A percentile compares a stretch with the other conserved stretches of the same genome.
These are phyloP conservation scores for Nannochloropsis salina DNA, from an alignment of 108 stramenopile genomes.

Conservation along the genomic window DNA sequence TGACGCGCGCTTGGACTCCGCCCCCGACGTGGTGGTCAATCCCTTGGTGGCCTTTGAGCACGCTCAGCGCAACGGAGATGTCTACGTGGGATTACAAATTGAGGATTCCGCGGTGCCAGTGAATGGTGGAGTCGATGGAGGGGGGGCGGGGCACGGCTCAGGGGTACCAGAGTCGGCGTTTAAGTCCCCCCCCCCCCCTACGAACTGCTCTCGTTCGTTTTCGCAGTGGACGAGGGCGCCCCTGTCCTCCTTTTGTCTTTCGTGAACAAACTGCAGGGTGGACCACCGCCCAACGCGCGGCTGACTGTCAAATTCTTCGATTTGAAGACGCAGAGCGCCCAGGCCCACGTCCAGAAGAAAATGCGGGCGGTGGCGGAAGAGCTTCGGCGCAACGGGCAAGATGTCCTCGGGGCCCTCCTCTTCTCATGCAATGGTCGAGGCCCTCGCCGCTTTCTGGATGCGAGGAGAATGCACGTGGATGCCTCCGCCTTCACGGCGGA, in stretches of 20 bases:
- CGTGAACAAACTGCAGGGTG: background rate
- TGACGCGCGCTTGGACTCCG: background rate
- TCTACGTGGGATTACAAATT: background rate
- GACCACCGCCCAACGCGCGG: background rate
- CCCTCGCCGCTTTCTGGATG: background rate
- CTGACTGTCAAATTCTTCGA: background rate
- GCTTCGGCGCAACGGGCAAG: background rate
- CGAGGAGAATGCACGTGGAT: background rate
- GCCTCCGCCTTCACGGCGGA: background rate
- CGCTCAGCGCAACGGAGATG: background rate
- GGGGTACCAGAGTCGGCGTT: background rate
- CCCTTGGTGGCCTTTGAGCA: background rate
- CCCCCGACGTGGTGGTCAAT: background rate
- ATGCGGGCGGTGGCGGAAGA: background rate
- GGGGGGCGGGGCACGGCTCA: background rate
- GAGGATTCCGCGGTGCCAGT: background rate
- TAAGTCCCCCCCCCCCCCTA: background rate
- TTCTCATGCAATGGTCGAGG: background rate
- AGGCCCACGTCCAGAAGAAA: background rate
- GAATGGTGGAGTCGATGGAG: background rate
- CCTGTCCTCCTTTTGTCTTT: background rate
- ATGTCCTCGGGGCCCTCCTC: background rate
- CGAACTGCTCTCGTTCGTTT: slow-evolving; percentile 3
- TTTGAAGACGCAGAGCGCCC: background rate
- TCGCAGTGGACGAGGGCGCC: background rate